Evolutionary conservation across 805 yeast species (phyloP).

Genomic region (Wickerhamiella allomyrinae): DNA sequence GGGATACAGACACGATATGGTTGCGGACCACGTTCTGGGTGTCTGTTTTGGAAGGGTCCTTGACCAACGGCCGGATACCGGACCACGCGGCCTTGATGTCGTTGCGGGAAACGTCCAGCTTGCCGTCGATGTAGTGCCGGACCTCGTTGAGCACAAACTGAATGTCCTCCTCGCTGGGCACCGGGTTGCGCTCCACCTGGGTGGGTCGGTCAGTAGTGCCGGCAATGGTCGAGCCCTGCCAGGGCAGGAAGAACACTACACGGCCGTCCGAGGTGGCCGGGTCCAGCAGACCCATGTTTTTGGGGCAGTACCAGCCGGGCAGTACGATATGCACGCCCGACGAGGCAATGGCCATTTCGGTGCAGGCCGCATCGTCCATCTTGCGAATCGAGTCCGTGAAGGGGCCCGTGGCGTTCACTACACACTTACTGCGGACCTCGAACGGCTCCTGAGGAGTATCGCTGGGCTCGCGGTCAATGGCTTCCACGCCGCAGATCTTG

Average conservation of each 20-base stretch:
- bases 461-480: conserved; percentile 34
- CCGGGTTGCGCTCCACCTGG: conserved; percentile 36
- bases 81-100: conserved; percentile 95
- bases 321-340: conserved; percentile 86
- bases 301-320: conserved; percentile 86
- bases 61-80: conserved; percentile 88
- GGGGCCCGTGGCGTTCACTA: conserved; percentile 92
- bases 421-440: conserved; percentile 51
- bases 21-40: conserved; percentile 88
- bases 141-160: conserved; percentile 75
- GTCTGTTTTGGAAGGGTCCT: conserved; percentile 45
- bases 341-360: conserved; percentile 79
- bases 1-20: conserved; percentile 62
- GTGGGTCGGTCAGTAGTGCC: conserved; percentile 90
- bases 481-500: conserved; percentile 61
- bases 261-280: conserved; percentile 90
- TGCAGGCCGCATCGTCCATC: conserved; percentile 54
- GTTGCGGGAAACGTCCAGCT: conserved; percentile 74
- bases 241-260: conserved; percentile 91
- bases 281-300: conserved; percentile 74
- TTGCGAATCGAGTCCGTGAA: conserved; percentile 71
- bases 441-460: conserved; percentile 48
- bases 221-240: conserved; percentile 94
- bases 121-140: conserved; percentile 62
- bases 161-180: conserved; percentile 78